Evolutionary conservation across 1,284 basidiomycete genomes (phyloP), one percentile per base, ranked within the genome.

Genomic region (Melanopsichium pennsylvanicum): DNA sequence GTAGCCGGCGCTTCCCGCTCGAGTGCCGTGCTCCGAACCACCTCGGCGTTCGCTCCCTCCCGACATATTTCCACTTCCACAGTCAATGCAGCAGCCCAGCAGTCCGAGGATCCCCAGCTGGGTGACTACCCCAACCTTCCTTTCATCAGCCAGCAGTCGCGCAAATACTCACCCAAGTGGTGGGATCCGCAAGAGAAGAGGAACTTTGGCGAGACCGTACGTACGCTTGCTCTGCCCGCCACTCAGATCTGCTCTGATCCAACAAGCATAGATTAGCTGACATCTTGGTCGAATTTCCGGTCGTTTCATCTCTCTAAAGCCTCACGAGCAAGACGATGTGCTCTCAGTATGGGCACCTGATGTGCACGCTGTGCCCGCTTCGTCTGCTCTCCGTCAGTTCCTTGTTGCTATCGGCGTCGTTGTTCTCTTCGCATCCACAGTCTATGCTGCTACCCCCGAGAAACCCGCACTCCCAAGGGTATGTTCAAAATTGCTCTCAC

Each of bases 341-440:
- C 70, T 81, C 25, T 67, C 62, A 23, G 78, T 81, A 32, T 81
- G 79, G 79, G 76, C 76, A 10, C 79, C 79, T n/a, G 79, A 81
- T 50, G 64, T 71, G 13, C 75, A 78, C 46, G 56, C 70, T 41
- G 59, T 67, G 3, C 61, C 70, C 16, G 64, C 72, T n/a, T 37
- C 64, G 25, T 61, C 63, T 25, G 79, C 79, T 6, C 55, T 81
- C 9, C 61, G 66, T 23, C 75, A 79, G 47, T 74, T 79, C 40
- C 31, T 62, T 21, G 54, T 72, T 18, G 78, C 76, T n/a, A 60
- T 64, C 32, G 58, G 52, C n/a, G 44, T 59, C 23, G 54, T 74
- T 1, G 62, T 56, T 4, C 37, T 58, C n/a, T 73, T 78, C 34
- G 63, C 59, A 12, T 51, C 48, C 6, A 37, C 67, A n/a, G 52